These are phyloP conservation scores for Leptodermis oblonga DNA, from an alignment of 257 asterid species.

Conservation along the genomic window DNA sequence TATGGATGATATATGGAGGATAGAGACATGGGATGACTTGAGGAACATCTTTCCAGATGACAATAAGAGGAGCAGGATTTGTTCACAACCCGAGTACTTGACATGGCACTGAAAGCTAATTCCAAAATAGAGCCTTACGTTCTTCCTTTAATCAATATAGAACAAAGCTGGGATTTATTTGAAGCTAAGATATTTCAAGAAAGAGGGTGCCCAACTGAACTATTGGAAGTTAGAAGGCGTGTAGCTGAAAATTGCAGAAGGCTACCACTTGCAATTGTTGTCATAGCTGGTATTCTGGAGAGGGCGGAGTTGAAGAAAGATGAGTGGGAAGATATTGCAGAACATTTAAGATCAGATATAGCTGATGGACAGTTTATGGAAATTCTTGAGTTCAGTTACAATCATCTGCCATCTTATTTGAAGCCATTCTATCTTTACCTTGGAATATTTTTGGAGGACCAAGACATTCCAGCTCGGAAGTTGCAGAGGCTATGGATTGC, in stretches of 20 bases:
- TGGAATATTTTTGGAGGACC: constrained; percentile 6
- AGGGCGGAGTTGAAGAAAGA: neutral
- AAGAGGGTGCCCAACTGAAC: neutral
- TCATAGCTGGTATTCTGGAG: constrained; percentile 1
- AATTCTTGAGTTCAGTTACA: neutral
- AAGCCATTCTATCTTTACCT: constrained; percentile 14
- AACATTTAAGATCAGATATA: neutral
- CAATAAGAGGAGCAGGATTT: neutral
- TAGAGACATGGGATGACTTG: neutral
- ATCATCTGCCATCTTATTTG: neutral
- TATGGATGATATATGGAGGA: neutral
- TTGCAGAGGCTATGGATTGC: constrained; percentile 14
- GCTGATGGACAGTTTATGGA: neutral
- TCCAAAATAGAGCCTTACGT: neutral
- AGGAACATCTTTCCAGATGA: neutral
- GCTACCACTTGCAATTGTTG: constrained; percentile 7
- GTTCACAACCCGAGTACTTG: neutral
- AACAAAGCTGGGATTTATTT: neutral
- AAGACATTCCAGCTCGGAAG: constrained; percentile 1
- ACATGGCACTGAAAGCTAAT: neutral
- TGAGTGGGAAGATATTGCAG: neutral
- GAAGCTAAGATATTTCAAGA: neutral
- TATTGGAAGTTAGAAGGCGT: neutral
- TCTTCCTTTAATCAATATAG: neutral
- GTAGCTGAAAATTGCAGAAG: neutral